phyloP scores from a whole-genome alignment of 2,329 filamentous ascomycete genomes.

The Nemania diffusa region DNA sequence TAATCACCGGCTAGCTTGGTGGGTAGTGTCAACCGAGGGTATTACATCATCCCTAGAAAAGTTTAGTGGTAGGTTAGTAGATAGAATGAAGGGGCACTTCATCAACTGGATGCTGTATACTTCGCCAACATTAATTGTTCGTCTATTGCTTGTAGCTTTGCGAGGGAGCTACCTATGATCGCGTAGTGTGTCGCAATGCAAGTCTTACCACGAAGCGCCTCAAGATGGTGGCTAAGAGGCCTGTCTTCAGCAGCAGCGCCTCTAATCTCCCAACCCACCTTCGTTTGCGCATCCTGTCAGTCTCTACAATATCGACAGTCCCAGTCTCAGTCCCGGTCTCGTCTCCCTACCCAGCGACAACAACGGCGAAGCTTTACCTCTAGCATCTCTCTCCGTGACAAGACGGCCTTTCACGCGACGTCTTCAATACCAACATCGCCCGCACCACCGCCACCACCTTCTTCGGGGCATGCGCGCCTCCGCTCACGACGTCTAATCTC shows the following conservation, averaged over 20 bases:
- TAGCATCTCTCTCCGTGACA: conserved; percentile 13
- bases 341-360: not conserved
- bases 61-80: not conserved
- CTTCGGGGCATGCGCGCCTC: conserved; percentile 66
- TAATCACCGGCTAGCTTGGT: not conserved
- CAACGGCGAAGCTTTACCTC: conserved; percentile 38
- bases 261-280: conserved; percentile 29
- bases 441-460: conserved; percentile 56
- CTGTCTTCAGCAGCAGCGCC: conserved; percentile 25
- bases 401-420: not conserved
- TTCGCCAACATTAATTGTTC: not conserved
- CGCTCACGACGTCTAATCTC: conserved; percentile 82
- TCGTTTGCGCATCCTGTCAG: conserved; percentile 48
- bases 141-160: not conserved
- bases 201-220: conserved; percentile 27
- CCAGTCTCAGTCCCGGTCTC: conserved; percentile 13
- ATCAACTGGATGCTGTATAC: not conserved
- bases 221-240: conserved; percentile 25
- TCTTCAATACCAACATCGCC: conserved; percentile 41
- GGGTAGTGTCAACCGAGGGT: not conserved
- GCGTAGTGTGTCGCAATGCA: conserved; percentile 22
- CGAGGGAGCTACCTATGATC: not conserved
- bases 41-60: not conserved
- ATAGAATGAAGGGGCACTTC: no score
- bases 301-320: conserved; percentile 22